Evolutionary conservation across 2,329 filamentous ascomycete genomes (phyloP).

Genomic region (Colletotrichum chlorophyti): DNA sequence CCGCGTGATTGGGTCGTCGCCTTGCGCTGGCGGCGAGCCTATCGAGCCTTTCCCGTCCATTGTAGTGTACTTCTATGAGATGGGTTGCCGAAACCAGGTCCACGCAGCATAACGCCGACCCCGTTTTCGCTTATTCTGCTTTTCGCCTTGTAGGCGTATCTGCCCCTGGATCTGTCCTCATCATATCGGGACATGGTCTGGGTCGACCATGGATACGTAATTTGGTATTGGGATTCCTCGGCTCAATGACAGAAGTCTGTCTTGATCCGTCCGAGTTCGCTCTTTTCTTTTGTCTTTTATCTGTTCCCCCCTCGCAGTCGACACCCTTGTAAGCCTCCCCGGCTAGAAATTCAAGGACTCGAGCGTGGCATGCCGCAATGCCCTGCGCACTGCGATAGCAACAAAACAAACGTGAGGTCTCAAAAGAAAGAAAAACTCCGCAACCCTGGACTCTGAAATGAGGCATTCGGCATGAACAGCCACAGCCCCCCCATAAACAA

Average conservation of each 20-base stretch:
- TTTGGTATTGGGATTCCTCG: neutral
- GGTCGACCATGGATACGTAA: neutral
- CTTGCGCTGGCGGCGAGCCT: neutral
- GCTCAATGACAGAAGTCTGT: neutral
- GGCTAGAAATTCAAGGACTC: neutral
- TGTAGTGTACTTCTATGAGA: neutral
- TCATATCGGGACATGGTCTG: neutral
- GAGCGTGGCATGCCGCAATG: constrained; percentile 5
- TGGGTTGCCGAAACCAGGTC: constrained; percentile 19
- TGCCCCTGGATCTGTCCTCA: neutral
- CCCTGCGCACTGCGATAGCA: constrained; percentile 7
- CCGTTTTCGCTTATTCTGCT: constrained; percentile 18
- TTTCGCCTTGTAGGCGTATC: neutral
- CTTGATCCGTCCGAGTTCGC: constrained; percentile 1
- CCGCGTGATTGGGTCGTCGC: neutral
- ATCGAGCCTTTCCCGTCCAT: constrained; percentile 2
- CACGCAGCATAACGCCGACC: neutral
- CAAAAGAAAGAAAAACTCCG: constrained; percentile 2
- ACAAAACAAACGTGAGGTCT: constrained; percentile 11
- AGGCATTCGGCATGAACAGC: constrained; percentile 2
- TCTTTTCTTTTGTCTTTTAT: neutral
- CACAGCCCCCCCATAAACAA: constrained; percentile 11
- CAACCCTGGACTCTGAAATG: neutral
- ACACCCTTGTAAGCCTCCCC: neutral
- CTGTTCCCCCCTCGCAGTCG: neutral